Conservation (phyloP, 805 yeast genomes). For the Kodamaea neixiangensis region DNA sequence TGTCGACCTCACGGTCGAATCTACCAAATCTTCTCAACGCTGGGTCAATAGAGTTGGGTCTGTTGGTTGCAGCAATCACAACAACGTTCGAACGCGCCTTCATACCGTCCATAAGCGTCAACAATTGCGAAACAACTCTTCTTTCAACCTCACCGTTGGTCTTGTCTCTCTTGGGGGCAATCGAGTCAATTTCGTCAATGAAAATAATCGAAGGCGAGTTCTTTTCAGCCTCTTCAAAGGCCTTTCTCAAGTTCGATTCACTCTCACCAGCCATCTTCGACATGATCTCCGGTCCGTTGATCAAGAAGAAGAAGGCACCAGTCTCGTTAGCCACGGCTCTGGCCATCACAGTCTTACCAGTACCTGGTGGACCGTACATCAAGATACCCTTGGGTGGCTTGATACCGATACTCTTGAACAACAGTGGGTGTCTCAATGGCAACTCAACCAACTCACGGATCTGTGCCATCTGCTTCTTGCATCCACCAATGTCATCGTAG, state of each 20-base stretch:
- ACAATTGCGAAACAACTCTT: conserved; percentile 96
- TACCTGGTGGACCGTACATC: conserved; percentile 99
- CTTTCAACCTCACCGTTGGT: conserved; percentile 99
- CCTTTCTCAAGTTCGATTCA: conserved; percentile 94
- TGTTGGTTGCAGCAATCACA: conserved; percentile 95
- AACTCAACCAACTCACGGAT: conserved; percentile 97
- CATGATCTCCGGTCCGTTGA: conserved; percentile 99
- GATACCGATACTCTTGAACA: conserved; percentile 96
- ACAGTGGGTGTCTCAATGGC: conserved; percentile 97
- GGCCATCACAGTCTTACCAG: conserved; percentile 99
- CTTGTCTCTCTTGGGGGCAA: conserved; percentile 99
- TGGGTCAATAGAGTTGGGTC: conserved; percentile 85
- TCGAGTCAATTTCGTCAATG: conserved; percentile 97
- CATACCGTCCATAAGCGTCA: conserved; percentile 99
- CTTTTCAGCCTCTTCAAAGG: conserved; percentile 98
- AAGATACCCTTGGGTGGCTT: conserved; percentile 98
- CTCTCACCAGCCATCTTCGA: conserved; percentile 99
- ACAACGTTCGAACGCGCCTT: conserved; percentile 98
- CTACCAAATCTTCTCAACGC: conserved; percentile 85
- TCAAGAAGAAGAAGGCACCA: conserved; percentile 96
- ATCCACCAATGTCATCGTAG: conserved; percentile 98
- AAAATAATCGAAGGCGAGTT: conserved; percentile 97
- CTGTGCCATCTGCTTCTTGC: conserved; percentile 99
- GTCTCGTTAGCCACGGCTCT: conserved; percentile 99
- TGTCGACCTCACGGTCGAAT: conserved; percentile 83